phyloP scores from a whole-genome alignment of 2,329 filamentous ascomycete species.

The Trichoderma atrobrunneum region DNA sequence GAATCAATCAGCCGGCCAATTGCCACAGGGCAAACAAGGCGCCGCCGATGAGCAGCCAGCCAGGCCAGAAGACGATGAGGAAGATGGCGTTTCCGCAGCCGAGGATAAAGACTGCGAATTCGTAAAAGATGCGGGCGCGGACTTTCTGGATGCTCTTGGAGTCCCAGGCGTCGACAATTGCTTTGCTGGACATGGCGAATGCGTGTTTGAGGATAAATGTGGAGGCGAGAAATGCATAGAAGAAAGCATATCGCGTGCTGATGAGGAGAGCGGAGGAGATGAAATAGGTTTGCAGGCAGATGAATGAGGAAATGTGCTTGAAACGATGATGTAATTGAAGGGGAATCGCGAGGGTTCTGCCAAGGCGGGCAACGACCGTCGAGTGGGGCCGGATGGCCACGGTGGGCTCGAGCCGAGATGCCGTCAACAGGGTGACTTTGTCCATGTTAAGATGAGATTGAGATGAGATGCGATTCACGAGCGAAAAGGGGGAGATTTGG shows the following conservation, averaged over 20 bases:
- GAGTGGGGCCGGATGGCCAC: constrained; percentile 32
- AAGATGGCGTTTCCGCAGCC: constrained; percentile 49
- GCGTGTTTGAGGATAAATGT: constrained; percentile 29
- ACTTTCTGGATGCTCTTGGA: constrained; percentile 36
- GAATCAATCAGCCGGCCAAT: constrained; percentile 33
- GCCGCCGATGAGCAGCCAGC: constrained; percentile 49
- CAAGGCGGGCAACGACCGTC: constrained; percentile 33
- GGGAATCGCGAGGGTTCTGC: constrained; percentile 35
- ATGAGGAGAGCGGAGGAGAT: constrained; percentile 29
- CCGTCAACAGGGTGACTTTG: constrained; percentile 39
- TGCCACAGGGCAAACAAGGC: constrained; percentile 36
- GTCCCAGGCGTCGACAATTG: constrained; percentile 37
- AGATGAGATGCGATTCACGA: background rate
- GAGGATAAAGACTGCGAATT: constrained; percentile 51
- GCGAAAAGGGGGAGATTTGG: background rate
- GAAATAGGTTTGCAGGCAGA: constrained; percentile 31
- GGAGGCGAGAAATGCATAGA: constrained; percentile 25
- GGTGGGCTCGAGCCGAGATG: constrained; percentile 36
- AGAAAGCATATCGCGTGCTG: background rate
- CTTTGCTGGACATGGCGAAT: constrained; percentile 29
- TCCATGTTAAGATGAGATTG: constrained; percentile 28
- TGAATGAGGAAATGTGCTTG: constrained; percentile 20
- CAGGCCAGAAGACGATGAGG: constrained; percentile 56
- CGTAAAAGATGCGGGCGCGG: constrained; percentile 48
- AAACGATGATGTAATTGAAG: constrained; percentile 37